Evolutionary conservation across 495 filamentous ascomycete genomes (phyloP).

Genomic region (Daldinia vernicosa): DNA sequence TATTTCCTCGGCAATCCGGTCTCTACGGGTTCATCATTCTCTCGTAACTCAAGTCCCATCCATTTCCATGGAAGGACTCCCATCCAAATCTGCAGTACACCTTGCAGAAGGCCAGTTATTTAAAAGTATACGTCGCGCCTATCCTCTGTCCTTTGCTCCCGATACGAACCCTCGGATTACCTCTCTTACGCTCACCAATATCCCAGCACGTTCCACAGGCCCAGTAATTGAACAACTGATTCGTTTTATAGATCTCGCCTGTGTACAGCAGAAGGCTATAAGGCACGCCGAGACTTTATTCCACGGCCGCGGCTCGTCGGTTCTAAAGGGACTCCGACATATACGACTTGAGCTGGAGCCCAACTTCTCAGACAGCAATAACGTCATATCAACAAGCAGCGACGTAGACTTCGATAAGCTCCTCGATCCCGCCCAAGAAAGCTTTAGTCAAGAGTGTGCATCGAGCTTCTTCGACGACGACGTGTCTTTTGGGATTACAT

Average conservation of each 20-base stretch:
- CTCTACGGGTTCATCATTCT: slow-evolving; percentile 58
- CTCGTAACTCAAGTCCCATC: slow-evolving; percentile 56
- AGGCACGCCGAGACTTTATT: slow-evolving; percentile 18
- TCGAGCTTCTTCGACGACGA: slow-evolving; percentile 43
- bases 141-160: slow-evolving; percentile 53
- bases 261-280: slow-evolving; percentile 52
- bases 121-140: slow-evolving; percentile 48
- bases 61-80: slow-evolving; percentile 37
- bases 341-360: slow-evolving; percentile 55
- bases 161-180: slow-evolving; percentile 58
- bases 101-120: slow-evolving; percentile 52
- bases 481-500: slow-evolving; percentile 29
- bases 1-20: slow-evolving; percentile 54
- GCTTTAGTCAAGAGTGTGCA: slow-evolving; percentile 36
- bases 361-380: slow-evolving; percentile 41
- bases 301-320: slow-evolving; percentile 34
- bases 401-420: slow-evolving; percentile 45
- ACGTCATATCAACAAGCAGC: slow-evolving; percentile 28
- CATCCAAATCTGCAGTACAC: slow-evolving; percentile 40
- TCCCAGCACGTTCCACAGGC: slow-evolving; percentile 54
- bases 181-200: slow-evolving; percentile 51
- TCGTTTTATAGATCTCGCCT: slow-evolving; percentile 50
- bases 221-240: slow-evolving; percentile 50
- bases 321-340: slow-evolving; percentile 52
- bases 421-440: slow-evolving; percentile 39